Base-by-base conservation (phyloP, 805 yeast species). In the Pachysolen tannophilus region DNA sequence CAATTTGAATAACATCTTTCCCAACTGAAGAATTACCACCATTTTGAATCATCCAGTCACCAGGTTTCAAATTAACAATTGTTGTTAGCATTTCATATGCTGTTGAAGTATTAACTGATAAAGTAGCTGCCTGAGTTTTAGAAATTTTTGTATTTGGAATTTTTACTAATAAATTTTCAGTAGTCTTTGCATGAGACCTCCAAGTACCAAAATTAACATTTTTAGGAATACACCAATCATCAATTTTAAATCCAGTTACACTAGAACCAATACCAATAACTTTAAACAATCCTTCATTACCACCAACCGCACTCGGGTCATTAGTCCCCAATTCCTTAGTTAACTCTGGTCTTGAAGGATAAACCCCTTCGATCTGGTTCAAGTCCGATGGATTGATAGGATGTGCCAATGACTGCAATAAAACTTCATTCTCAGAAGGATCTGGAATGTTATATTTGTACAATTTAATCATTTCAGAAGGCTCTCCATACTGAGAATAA, bases 21-120 rank as follows among this genome's bases (percentile, higher is more conserved):
- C 96, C 95, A 8, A 92, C 99, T 20, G 92, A 94, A 6, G 95
- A 85, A 45, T 86, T 92, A 24, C 95, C 97, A 21, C 96, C 98
- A 50, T 90, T 92, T 61, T 92, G 97, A 42, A 92, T 78, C 43
- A 92, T 74, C 95, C 95, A 92, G 55, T 88, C 88, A 14, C 85
- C 85, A 2, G 75, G 70, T 39, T 64, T 56, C 49, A 82, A 59
- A 37, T 73, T 65, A 34, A 61, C 73, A 55, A 75, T 82, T 56
- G 80, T 72, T 13, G 81, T 75, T 42, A 90, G 78, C 83, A 92
- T 72, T 57, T 85, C 83, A 49, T 77, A 85, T 0, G 97, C 98
- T 8, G 96, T 85, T 33, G 83, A 71, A 3, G 98, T 97, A 55
- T 92, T 92, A 33, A 92, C 97, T 5, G 86, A 66, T 20, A 90